Percentiles rank a stretch among this genome's conserved stretches.
Evolutionary conservation across 495 filamentous ascomycete species (phyloP).

Genomic region (Endocarpon pusillum): DNA sequence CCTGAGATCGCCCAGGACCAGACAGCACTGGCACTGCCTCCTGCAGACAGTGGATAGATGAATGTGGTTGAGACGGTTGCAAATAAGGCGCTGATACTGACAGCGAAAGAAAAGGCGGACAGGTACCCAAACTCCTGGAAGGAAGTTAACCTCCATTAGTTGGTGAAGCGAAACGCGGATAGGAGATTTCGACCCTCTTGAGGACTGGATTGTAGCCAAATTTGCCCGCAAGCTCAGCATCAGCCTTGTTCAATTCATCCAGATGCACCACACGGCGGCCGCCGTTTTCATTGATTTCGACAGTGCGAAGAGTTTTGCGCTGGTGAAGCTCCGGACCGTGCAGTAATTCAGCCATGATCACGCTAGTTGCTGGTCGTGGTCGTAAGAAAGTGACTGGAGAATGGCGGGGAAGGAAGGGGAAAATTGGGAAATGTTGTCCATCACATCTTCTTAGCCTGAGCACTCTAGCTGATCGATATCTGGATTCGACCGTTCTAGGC

Average conservation of each 20-base stretch:
- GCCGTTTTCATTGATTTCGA: too few species aligned
- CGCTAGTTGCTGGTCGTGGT: too few species aligned
- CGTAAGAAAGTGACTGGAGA: too few species aligned
- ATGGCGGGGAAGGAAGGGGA: too few species aligned
- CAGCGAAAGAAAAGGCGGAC: slow-evolving; percentile 45
- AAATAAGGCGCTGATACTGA: slow-evolving; percentile 44
- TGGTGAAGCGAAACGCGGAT: background rate
- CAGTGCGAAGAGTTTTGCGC: too few species aligned
- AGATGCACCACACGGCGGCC: slow-evolving; percentile 6
- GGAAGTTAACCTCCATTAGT: background rate
- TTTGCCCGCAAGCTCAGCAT: slow-evolving; percentile 13
- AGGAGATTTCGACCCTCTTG: background rate
- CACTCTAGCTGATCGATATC: too few species aligned
- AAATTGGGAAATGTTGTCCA: too few species aligned
- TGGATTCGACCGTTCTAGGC: too few species aligned
- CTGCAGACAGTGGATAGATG: slow-evolving; percentile 40
- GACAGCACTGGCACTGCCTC: slow-evolving; percentile 39
- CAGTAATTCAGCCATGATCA: too few species aligned
- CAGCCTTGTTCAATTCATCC: slow-evolving; percentile 8
- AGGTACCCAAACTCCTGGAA: slow-evolving; percentile 44
- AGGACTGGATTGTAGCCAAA: slow-evolving; percentile 16
- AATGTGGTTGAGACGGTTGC: slow-evolving; percentile 44
- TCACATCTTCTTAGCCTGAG: too few species aligned
- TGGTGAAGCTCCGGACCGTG: too few species aligned
- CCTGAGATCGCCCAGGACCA: slow-evolving; percentile 54